These are phyloP conservation scores for Lactifluus subvellereus DNA, from an alignment of 768 basidiomycete species.

Conservation along the genomic window DNA sequence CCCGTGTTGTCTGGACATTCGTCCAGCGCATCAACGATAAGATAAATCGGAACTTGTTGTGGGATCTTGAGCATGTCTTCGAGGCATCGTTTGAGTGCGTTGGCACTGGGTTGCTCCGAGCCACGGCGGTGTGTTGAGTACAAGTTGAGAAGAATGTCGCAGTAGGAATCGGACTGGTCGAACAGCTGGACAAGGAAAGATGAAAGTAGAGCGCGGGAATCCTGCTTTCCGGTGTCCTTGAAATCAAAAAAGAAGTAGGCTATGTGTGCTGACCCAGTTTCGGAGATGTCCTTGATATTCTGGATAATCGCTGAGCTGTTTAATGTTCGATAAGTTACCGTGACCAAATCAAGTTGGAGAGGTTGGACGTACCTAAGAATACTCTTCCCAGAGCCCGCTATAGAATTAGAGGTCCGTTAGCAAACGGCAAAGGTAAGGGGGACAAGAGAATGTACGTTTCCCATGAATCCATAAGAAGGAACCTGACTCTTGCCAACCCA, in stretches of 20 bases:
- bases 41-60: too few relatives aligned
- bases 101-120: too few relatives aligned
- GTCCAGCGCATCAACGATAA: too few relatives aligned
- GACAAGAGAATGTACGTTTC: background rate
- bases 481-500: background rate
- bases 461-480: background rate
- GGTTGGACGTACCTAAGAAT: background rate
- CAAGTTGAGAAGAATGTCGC: background rate
- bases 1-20: too few relatives aligned
- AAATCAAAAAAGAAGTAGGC: background rate
- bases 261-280: background rate
- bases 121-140: background rate
- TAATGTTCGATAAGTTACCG: background rate
- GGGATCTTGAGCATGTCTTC: too few relatives aligned
- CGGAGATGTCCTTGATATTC: background rate
- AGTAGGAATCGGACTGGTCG: background rate
- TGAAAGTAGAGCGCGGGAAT: background rate
- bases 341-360: background rate
- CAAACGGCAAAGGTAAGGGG: background rate
- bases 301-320: background rate
- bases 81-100: too few relatives aligned
- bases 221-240: background rate
- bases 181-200: background rate
- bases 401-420: background rate
- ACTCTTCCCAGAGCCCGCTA: background rate